These are phyloP conservation scores for Wickerhamiella slavikovae DNA, from an alignment of 805 yeast genomes.

Conservation along the genomic window DNA sequence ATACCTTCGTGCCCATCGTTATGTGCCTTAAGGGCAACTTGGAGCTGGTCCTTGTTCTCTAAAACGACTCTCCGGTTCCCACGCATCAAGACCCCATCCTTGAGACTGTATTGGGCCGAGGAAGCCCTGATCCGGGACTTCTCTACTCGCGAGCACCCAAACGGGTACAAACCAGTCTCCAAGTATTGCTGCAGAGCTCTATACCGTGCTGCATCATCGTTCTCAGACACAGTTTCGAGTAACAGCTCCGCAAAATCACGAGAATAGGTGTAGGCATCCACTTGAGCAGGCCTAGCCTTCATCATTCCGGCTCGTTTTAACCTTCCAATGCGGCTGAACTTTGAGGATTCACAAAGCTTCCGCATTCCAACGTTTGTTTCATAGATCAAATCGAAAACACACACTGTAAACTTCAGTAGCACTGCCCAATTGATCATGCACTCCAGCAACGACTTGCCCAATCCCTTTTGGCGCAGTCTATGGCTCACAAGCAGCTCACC, in stretches of 20 bases:
- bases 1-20: constrained; percentile 62
- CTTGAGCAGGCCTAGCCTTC: constrained; percentile 66
- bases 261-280: constrained; percentile 74
- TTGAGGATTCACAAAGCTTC: constrained; percentile 51
- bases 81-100: constrained; percentile 51
- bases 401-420: constrained; percentile 64
- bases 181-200: constrained; percentile 61
- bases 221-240: constrained; percentile 21
- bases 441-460: constrained; percentile 69
- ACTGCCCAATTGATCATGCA: constrained; percentile 86
- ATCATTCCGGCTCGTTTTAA: constrained; percentile 75
- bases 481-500: constrained; percentile 80
- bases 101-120: constrained; percentile 55
- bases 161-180: constrained; percentile 74
- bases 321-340: constrained; percentile 61
- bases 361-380: constrained; percentile 76
- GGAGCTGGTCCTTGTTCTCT: constrained; percentile 53
- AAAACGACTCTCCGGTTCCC: constrained; percentile 70
- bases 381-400: constrained; percentile 67
- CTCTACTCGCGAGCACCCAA: constrained; percentile 59
- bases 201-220: constrained; percentile 26
- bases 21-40: constrained; percentile 55
- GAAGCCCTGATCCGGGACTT: constrained; percentile 66
- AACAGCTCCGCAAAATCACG: constrained; percentile 37
- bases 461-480: constrained; percentile 80